Evolutionary conservation across 257 asterid genomes (phyloP).

Genomic region (Coffea canephora): DNA sequence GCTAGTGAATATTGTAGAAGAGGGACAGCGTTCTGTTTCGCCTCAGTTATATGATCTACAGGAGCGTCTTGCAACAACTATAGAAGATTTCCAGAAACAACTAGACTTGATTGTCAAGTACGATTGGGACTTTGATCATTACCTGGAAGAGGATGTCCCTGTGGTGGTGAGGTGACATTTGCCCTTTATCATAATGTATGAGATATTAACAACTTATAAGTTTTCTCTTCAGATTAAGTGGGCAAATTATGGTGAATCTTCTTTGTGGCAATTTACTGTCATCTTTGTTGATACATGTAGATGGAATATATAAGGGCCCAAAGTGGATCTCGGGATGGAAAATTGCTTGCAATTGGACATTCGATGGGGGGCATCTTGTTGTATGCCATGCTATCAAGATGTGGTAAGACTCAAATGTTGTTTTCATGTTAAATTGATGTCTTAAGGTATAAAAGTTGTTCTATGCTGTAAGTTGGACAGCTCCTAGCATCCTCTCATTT

Average conservation of each 20-base stretch:
- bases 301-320: conserved; percentile 79
- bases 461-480: not conserved
- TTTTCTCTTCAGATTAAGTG: conserved; percentile 7
- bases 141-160: conserved; percentile 95
- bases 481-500: not conserved
- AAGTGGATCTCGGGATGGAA: conserved; percentile 77
- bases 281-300: conserved; percentile 34
- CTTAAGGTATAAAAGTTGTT: not conserved
- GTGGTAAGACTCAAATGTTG: conserved; percentile 44
- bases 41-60: conserved; percentile 80
- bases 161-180: conserved; percentile 98
- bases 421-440: not conserved
- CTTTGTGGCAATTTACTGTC: conserved; percentile 10
- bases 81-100: conserved; percentile 92
- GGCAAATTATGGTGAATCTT: conserved; percentile 7
- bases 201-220: not conserved
- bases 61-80: conserved; percentile 61
- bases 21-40: conserved; percentile 91
- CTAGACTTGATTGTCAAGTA: conserved; percentile 83
- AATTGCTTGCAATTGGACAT: conserved; percentile 87
- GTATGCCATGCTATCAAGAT: conserved; percentile 83
- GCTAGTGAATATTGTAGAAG: conserved; percentile 74
- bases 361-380: conserved; percentile 97
- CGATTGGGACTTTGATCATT: conserved; percentile 98
- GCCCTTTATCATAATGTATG: conserved; percentile 38